Evolutionary conservation across 495 filamentous ascomycete genomes (phyloP), one percentile per base, ranked within the genome.

Genomic region (Podospora pseudocomata): DNA sequence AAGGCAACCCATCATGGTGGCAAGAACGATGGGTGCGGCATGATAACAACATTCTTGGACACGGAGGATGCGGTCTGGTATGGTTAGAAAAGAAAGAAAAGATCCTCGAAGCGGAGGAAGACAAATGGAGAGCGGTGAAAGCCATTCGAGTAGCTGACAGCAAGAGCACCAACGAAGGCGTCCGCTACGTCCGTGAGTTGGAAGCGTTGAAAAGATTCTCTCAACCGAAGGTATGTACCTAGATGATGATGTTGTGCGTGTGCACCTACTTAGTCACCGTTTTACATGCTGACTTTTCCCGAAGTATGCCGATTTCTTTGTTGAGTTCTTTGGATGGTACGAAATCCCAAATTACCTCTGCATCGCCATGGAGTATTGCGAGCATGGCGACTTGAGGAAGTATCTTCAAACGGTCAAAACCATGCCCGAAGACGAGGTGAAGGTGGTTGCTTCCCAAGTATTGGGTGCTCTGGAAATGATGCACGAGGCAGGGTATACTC

Each of bases 401-500:
- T 76, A 80, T 58, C 63, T 81, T 6, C 18, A 53, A 11, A 44
- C 60, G 1, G 20, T 58, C 11, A 28, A 20, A 2, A 69, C 55
- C 1, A 49, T 83, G 0, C 74, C 78, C 23, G 83, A 84, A 64
- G 11, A 19, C 16, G 77, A 85, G 28, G 80, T 71, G 7, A 66
- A 76, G 55, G 61, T 74, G 4, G 80, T 85, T 18, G 64, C 74
- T 1, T 70, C 63, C 4, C 84, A 86, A 66, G 58, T 86, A 3
- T 69, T 85, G 0, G 80, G 83, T 58, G 83, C 78, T 1, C 69
- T 86, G 11, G 39, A 63, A 4, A 73, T 80, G 34, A 83, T 86
- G 81, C 84, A 86, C 70, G 63, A 73, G n/a, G 77, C 83, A 55
- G 72, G 71, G 0, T 86, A 81, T 70, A 76, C 78, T 11, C 84